Conservation (phyloP, 805 yeast species). For the Starmerella gropengiesseri region DNA sequence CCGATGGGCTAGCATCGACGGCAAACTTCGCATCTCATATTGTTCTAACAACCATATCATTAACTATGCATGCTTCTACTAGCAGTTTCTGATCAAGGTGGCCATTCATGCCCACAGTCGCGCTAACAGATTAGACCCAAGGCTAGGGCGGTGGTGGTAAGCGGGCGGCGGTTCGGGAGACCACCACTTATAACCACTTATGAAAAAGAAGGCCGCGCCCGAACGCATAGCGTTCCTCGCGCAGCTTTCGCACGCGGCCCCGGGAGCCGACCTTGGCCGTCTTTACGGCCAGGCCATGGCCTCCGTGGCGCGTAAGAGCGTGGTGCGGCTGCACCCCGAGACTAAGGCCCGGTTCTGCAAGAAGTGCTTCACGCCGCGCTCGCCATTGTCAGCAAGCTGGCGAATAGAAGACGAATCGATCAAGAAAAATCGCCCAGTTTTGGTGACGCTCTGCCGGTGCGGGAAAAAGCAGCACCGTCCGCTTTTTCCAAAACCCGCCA, state of each 20-base stretch:
- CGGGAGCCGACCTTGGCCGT: constrained; percentile 38
- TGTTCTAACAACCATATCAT: too few species aligned
- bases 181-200: neutral
- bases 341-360: constrained; percentile 64
- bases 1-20: too few species aligned
- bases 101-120: too few species aligned
- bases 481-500: constrained; percentile 3
- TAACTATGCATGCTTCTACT: too few species aligned
- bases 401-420: constrained; percentile 38
- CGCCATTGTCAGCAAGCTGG: constrained; percentile 40
- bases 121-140: too few species aligned
- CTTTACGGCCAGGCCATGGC: constrained; percentile 45
- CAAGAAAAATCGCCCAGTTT: constrained; percentile 16
- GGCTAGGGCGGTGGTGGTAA: neutral
- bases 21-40: too few species aligned
- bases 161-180: neutral
- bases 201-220: constrained; percentile 23
- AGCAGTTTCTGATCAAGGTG: too few species aligned
- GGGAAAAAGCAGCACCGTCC: constrained; percentile 17
- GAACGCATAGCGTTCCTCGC: constrained; percentile 29
- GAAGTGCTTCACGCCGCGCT: constrained; percentile 42
- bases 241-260: constrained; percentile 24
- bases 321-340: constrained; percentile 41
- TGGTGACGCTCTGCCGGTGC: constrained; percentile 19
- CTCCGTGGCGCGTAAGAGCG: constrained; percentile 56